Conservation (phyloP, 2,329 filamentous ascomycete species). For the Verticillium zaregamsianum region DNA sequence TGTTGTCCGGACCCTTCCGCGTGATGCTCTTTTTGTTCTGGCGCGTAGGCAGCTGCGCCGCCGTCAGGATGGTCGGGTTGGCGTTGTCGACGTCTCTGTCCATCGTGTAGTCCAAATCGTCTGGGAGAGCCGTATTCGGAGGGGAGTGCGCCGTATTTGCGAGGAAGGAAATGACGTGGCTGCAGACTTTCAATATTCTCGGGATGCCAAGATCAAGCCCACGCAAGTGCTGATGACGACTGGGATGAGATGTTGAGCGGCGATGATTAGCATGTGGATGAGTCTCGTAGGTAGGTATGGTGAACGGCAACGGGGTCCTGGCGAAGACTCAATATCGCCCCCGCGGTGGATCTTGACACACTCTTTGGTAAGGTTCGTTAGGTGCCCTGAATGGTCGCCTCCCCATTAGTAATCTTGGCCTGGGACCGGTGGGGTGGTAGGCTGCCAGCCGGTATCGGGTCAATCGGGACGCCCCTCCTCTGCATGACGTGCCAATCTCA, state of each 20-base stretch:
- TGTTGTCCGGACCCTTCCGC: constrained; percentile 42
- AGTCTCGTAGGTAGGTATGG: background rate
- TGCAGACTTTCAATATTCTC: background rate
- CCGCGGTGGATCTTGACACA: background rate
- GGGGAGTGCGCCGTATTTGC: background rate
- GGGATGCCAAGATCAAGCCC: background rate
- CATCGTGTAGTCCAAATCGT: constrained; percentile 20
- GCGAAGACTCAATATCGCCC: background rate
- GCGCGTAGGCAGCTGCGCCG: constrained; percentile 82
- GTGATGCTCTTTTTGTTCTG: constrained; percentile 45
- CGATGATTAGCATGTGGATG: background rate
- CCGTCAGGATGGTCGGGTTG: constrained; percentile 89
- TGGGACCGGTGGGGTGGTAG: background rate
- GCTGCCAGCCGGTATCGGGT: background rate
- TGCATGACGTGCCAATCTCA: background rate
- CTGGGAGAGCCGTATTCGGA: background rate
- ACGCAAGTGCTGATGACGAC: background rate
- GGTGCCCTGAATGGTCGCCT: background rate
- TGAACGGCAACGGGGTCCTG: background rate
- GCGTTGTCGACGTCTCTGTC: constrained; percentile 62
- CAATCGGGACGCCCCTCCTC: background rate
- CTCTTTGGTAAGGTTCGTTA: background rate
- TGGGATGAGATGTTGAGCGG: background rate
- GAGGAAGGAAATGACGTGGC: background rate
- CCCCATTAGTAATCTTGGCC: background rate